Evolutionary conservation across 1,139 yeast genomes (phyloP).

Genomic region (Blastobotrys apis): DNA sequence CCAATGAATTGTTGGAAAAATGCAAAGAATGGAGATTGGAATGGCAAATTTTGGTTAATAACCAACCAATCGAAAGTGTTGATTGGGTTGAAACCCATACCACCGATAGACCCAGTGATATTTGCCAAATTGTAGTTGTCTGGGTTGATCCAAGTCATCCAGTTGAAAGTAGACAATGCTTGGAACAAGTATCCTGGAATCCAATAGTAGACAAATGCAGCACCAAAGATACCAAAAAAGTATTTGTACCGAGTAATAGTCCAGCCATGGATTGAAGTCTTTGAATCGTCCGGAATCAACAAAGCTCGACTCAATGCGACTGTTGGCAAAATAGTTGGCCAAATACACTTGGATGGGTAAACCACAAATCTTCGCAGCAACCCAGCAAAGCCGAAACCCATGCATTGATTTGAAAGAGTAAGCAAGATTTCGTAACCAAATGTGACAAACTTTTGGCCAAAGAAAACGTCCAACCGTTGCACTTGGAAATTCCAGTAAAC

Average conservation of each 20-base stretch:
- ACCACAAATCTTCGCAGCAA: slow-evolving; percentile 52
- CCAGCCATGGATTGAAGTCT: slow-evolving; percentile 47
- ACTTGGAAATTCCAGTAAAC: slow-evolving; percentile 44
- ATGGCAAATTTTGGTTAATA: slow-evolving; percentile 29
- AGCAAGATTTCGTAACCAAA: slow-evolving; percentile 51
- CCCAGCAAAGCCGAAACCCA: slow-evolving; percentile 66
- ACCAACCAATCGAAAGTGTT: slow-evolving; percentile 53
- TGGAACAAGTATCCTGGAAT: slow-evolving; percentile 51
- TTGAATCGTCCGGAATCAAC: slow-evolving; percentile 35
- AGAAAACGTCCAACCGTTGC: slow-evolving; percentile 42
- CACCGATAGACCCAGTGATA: slow-evolving; percentile 54
- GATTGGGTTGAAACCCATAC: slow-evolving; percentile 56
- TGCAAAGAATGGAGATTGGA: slow-evolving; percentile 47
- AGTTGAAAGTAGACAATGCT: slow-evolving; percentile 53
- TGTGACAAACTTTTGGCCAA: slow-evolving; percentile 43
- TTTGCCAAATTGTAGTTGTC: slow-evolving; percentile 50
- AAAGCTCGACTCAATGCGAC: slow-evolving; percentile 55
- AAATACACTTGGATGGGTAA: slow-evolving; percentile 52
- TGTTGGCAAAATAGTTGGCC: slow-evolving; percentile 56
- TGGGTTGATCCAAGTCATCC: slow-evolving; percentile 65
- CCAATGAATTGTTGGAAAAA: slow-evolving; percentile 44
- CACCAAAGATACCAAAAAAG: slow-evolving; percentile 42
- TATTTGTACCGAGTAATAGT: slow-evolving; percentile 43
- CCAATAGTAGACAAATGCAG: slow-evolving; percentile 53
- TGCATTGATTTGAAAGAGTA: slow-evolving; percentile 49